These are phyloP conservation scores for Poteriospumella lacustris DNA, from an alignment of 108 stramenopile genomes.

Conservation along the genomic window DNA sequence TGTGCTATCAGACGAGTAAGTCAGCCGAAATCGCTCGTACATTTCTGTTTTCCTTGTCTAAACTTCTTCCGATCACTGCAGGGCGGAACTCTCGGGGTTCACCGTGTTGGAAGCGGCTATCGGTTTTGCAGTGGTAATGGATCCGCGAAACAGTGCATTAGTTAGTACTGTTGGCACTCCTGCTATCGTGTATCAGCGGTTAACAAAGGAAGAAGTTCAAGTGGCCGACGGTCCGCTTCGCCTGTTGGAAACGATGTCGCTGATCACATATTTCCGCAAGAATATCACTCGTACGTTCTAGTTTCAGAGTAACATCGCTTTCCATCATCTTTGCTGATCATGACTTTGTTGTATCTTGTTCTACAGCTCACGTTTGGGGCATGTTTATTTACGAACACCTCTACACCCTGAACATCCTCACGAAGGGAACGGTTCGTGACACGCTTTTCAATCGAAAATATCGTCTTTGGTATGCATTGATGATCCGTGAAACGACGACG, in stretches of 20 bases:
- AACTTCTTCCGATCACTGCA: not conserved
- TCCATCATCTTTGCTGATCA: not conserved
- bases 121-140: not conserved
- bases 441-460: not conserved
- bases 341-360: not conserved
- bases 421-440: not conserved
- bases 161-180: not conserved
- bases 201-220: constrained; percentile 3
- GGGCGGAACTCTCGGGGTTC: not conserved
- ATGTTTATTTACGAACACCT: not conserved
- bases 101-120: constrained; percentile 2
- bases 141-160: not conserved
- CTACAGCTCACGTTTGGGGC: not conserved
- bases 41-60: not conserved
- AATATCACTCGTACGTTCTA: not conserved
- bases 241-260: not conserved
- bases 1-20: not conserved
- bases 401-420: not conserved
- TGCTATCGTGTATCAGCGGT: not conserved
- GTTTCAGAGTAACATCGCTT: not conserved
- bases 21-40: not conserved
- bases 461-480: not conserved
- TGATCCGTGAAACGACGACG: not conserved
- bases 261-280: not conserved
- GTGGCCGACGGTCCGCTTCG: not conserved